Percentiles rank a stretch among this genome's conserved stretches.
Conservation (phyloP, 2,329 filamentous ascomycete genomes). For the Rhinocladiella mackenziei region DNA sequence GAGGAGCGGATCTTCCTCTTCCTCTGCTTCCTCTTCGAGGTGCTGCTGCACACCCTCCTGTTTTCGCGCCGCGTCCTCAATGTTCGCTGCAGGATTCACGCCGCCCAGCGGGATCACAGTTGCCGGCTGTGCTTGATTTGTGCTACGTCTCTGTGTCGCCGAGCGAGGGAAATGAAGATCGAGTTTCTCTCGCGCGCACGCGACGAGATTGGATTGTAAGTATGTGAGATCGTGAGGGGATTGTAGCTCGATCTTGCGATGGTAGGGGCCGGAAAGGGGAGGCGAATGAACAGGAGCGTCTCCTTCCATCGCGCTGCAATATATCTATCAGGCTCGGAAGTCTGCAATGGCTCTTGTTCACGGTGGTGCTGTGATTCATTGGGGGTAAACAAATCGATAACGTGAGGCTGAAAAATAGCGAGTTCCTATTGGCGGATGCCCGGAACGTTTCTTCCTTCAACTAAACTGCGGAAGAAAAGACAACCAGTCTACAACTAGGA, state of each 20-base stretch:
- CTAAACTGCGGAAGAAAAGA: too few relatives aligned
- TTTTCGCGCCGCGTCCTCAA: neutral
- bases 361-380: too few relatives aligned
- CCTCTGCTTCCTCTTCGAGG: constrained; percentile 4
- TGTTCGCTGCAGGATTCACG: constrained; percentile 6
- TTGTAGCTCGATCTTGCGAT: constrained; percentile 51
- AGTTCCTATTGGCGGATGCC: too few relatives aligned
- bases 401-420: too few relatives aligned
- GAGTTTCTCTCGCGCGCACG: constrained; percentile 45
- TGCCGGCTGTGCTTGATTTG: constrained; percentile 20
- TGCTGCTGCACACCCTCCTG: neutral
- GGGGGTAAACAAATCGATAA: too few relatives aligned
- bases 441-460: too few relatives aligned
- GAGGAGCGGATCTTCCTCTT: constrained; percentile 27
- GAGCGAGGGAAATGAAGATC: constrained; percentile 47
- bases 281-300: constrained; percentile 97
- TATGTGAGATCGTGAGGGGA: constrained; percentile 48
- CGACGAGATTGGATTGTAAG: constrained; percentile 45
- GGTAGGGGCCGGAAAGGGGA: constrained; percentile 54
- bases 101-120: constrained; percentile 43
- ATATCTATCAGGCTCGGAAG: too few relatives aligned
- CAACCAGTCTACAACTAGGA: too few relatives aligned
- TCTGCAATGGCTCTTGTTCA: too few relatives aligned
- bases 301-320: constrained; percentile 70
- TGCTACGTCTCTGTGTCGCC: constrained; percentile 36